Evolutionary conservation across 305 asterid genomes (phyloP), one percentile per base, ranked within the genome.

Genomic region (Fraxinus platypoda): DNA sequence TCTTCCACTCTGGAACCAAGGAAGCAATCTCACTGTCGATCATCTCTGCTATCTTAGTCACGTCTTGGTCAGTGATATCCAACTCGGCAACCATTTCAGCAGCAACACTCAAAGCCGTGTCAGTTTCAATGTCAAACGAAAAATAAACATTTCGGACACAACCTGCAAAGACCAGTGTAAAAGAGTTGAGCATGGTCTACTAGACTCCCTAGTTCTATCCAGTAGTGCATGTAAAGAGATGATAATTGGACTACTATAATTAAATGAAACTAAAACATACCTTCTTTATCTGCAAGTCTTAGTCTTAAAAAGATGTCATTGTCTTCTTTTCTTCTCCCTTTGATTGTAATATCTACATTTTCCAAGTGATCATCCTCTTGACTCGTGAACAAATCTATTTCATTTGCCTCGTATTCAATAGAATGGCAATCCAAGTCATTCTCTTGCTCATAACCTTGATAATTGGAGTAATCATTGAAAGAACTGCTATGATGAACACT

Each of bases 1-100:
- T 81, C 78, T 85, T 87, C 99, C 99, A 94, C 2, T 90, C 97
- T 0, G 98, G 99, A n/a, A 94, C 95, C 83, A 95, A 80, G 72
- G 88, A 88, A 70, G 87, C 84, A 17, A 95, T 92, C 68, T 95
- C 98, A 1, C 88, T 90, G 34, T 95, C 97, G 0, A 95, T 95
- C 97, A 92, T 94, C 31, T 91, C 92, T 12, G 98, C 94, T 86
- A 95, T 95, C 82, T 90, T 91, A n/a, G 90, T 88, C 86, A 91
- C 95, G 25, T 94, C 98, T 86, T 95, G 99, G 76, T 95, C 94
- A 0, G 93, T 94, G 77, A 95, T 91, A 86, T 94, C 98, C 87
- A 95, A 43, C 89, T 95, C 99, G 1, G 91, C 90, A 54, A 95
- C 95, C 99, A 95, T 94, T 86, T 95, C 99, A 19, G 92, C 87